Conservation (phyloP, 1,139 yeast genomes). For the Pichia sp. region DNA sequence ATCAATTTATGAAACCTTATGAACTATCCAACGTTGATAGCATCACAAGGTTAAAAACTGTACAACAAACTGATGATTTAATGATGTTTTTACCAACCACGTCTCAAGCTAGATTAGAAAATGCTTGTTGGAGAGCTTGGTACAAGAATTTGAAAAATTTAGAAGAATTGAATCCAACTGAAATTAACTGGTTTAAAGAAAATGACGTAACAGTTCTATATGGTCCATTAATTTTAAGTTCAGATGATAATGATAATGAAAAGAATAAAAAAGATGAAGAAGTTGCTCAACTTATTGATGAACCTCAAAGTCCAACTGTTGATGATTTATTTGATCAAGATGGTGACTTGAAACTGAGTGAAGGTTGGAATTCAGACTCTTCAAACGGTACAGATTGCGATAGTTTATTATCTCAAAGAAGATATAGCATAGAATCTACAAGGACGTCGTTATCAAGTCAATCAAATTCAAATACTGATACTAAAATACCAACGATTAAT, state of each 20-base stretch:
- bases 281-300: too few relatives aligned
- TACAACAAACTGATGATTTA: slow-evolving; percentile 27
- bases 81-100: slow-evolving; percentile 30
- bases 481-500: background rate
- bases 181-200: slow-evolving; percentile 74
- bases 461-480: background rate
- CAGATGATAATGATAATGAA: background rate
- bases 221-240: slow-evolving; percentile 48
- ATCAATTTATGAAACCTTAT: slow-evolving; percentile 28
- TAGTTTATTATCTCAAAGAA: slow-evolving; percentile 7
- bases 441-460: slow-evolving; percentile 1
- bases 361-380: slow-evolving; percentile 3
- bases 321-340: background rate
- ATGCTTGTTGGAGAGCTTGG: slow-evolving; percentile 86
- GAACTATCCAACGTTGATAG: slow-evolving; percentile 26
- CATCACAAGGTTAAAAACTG: slow-evolving; percentile 17
- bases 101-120: slow-evolving; percentile 55
- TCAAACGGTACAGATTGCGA: slow-evolving; percentile 7
- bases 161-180: slow-evolving; percentile 65
- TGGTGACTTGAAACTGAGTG: background rate
- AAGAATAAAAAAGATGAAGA: too few relatives aligned
- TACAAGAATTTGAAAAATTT: slow-evolving; percentile 65
- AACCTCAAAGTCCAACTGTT: background rate
- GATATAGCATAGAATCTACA: slow-evolving; percentile 4
- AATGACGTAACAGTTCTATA: slow-evolving; percentile 79